Percentiles rank a stretch among this genome's conserved stretches.
These are phyloP conservation scores for Agaricus subrufescens DNA, from an alignment of 768 basidiomycete genomes.

Conservation along the genomic window DNA sequence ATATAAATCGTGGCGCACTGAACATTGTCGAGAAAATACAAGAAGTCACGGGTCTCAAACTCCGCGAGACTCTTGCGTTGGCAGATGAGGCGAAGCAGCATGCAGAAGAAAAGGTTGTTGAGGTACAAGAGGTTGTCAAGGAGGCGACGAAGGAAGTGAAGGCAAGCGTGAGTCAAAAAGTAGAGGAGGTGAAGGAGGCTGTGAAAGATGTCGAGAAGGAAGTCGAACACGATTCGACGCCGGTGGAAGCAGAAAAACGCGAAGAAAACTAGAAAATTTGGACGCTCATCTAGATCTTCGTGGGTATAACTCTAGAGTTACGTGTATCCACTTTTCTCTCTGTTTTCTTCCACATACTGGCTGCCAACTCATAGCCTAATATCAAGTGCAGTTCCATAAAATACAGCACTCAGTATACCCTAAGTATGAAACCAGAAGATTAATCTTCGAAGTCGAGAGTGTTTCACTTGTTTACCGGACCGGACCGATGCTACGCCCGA, in stretches of 20 bases:
- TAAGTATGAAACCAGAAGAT: no score
- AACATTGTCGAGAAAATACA: constrained; percentile 52
- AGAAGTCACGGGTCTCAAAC: constrained; percentile 67
- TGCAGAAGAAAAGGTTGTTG: constrained; percentile 19
- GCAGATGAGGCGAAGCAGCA: constrained; percentile 16
- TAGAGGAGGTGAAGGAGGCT: constrained; percentile 13
- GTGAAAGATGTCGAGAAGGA: constrained; percentile 3
- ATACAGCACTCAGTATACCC: neutral
- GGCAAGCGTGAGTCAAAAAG: constrained; percentile 9
- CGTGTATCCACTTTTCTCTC: neutral
- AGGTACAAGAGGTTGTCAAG: constrained; percentile 23
- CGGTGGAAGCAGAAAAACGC: constrained; percentile 16
- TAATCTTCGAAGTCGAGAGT: neutral
- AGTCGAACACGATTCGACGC: constrained; percentile 11
- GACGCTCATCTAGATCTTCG: constrained; percentile 1
- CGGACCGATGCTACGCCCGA: neutral
- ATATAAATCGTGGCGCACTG: constrained; percentile 39
- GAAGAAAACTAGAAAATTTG: constrained; percentile 15
- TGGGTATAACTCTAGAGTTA: neutral
- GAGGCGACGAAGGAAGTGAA: constrained; percentile 11
- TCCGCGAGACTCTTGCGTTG: constrained; percentile 56
- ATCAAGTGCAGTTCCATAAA: neutral
- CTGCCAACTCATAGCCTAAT: neutral
- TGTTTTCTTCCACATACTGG: neutral
- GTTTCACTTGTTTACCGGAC: neutral